Base-by-base conservation (phyloP, 116 monocot species). In the Posidonia oceanica region DNA sequence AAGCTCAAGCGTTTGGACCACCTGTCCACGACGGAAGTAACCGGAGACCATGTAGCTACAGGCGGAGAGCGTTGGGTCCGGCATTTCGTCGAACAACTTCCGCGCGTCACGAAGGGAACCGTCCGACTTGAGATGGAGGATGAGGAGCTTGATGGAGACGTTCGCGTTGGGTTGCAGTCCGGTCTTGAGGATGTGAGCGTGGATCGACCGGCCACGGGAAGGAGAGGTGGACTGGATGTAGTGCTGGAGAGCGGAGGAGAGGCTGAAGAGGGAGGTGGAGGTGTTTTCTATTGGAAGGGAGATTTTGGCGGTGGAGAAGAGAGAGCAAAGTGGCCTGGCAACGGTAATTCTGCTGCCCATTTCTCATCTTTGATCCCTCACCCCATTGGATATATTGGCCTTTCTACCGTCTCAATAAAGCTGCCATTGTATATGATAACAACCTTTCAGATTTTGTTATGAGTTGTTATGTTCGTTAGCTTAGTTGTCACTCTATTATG, bases 1-100 rank as follows among this genome's bases (percentile, higher is more conserved):
- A 36, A 97, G 75, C 3, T 61, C 62, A 7, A 97, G 76, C 17
- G 80, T 64, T 16, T 87, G 77, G 0, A 64, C 72, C 3, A 69
- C 44, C 2, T 38, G n/a, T 14, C 85, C 83, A 54, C 52, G 69
- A 23, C 72, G 86, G 74, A 82, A 85, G 74, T 89, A 97, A 13
- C 85, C 97, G 5, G 85, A 75, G 20, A 87, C 80, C 64, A 97
- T 74, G 72, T 75, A 91, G 52, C 85, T 97, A 62, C 81, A 92
- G 22, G 89, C 85, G 4, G 91, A 83, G 10, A 87, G 69, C 5
- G 91, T 75, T 11, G 79, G 89, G 11, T 10, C 60, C 3, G 82
- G 82, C 87, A 92, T 87, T 85, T 75, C 58, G 51, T 92, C 89
- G 64, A 97, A 85, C 85, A 89, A 51, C 36, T 82, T 70, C 53